phyloP scores from a whole-genome alignment of 768 basidiomycete species.

The Agaricus sinodeliciosus region DNA sequence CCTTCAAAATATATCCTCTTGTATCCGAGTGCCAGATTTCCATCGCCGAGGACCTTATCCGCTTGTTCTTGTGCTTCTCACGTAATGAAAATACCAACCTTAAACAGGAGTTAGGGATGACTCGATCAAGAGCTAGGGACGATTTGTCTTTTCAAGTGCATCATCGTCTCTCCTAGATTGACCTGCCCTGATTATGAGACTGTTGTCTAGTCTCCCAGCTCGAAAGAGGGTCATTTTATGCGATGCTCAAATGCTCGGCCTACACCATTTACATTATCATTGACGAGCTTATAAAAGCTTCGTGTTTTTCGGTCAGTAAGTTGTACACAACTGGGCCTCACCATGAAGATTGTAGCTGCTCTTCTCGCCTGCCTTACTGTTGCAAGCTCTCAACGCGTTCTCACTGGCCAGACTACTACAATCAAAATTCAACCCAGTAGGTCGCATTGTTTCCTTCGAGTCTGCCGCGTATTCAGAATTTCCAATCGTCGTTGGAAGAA shows the following conservation, averaged over 20 bases:
- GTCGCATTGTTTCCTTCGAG: not conserved
- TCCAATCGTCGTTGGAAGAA: constrained; percentile 18
- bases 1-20: constrained; percentile 41
- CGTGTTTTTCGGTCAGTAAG: not conserved
- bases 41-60: constrained; percentile 42
- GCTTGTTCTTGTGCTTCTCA: constrained; percentile 28
- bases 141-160: constrained; percentile 45
- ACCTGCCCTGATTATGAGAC: not conserved
- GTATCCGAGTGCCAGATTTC: constrained; percentile 42
- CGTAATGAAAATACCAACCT: no score
- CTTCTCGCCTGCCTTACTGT: not conserved
- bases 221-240: no score
- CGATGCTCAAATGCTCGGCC: no score
- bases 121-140: constrained; percentile 60
- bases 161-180: constrained; percentile 37
- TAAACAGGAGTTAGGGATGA: constrained; percentile 44
- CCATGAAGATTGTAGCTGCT: not conserved
- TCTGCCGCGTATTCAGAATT: not conserved
- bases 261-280: no score
- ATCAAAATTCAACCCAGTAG: constrained; percentile 2
- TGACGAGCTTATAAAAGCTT: not conserved
- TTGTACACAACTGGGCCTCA: not conserved
- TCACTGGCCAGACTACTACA: not conserved
- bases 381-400: not conserved
- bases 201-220: no score